Percentiles rank a stretch among this genome's conserved stretches.
Conservation (phyloP, 2,329 filamentous ascomycete genomes). For the Penicillium sp. region DNA sequence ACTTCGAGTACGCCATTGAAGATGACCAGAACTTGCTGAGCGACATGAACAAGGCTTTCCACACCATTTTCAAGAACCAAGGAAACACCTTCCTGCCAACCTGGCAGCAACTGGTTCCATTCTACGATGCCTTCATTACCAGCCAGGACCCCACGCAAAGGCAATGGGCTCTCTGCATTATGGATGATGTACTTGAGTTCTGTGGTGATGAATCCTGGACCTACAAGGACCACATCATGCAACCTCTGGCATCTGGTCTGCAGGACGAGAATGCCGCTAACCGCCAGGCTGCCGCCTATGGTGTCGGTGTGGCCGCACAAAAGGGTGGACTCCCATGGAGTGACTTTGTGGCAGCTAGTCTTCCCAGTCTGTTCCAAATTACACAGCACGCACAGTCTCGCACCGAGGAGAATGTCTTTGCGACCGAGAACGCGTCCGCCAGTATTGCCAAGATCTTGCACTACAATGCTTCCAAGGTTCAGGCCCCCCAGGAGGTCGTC, state of each 20-base stretch:
- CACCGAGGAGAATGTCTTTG: slow-evolving; percentile 91
- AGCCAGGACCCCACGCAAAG: slow-evolving; percentile 84
- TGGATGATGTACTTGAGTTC: slow-evolving; percentile 97
- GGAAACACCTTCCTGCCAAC: slow-evolving; percentile 78
- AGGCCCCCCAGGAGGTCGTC: slow-evolving; percentile 73
- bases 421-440: slow-evolving; percentile 95
- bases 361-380: slow-evolving; percentile 82
- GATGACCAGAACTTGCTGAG: slow-evolving; percentile 95
- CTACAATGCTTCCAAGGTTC: slow-evolving; percentile 77
- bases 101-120: slow-evolving; percentile 83
- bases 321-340: slow-evolving; percentile 86
- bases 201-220: slow-evolving; percentile 85
- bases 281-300: slow-evolving; percentile 92
- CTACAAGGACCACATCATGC: slow-evolving; percentile 82
- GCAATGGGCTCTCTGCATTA: slow-evolving; percentile 98
- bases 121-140: slow-evolving; percentile 81
- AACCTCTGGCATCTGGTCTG: slow-evolving; percentile 84
- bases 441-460: slow-evolving; percentile 96
- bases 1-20: slow-evolving; percentile 86
- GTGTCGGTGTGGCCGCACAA: slow-evolving; percentile 91
- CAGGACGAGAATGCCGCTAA: slow-evolving; percentile 85
- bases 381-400: slow-evolving; percentile 79
- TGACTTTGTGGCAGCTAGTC: slow-evolving; percentile 76
- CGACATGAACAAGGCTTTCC: slow-evolving; percentile 99
- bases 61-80: slow-evolving; percentile 98